phyloP scores from a whole-genome alignment of 805 yeast species.

The Barnettozyma populi region DNA sequence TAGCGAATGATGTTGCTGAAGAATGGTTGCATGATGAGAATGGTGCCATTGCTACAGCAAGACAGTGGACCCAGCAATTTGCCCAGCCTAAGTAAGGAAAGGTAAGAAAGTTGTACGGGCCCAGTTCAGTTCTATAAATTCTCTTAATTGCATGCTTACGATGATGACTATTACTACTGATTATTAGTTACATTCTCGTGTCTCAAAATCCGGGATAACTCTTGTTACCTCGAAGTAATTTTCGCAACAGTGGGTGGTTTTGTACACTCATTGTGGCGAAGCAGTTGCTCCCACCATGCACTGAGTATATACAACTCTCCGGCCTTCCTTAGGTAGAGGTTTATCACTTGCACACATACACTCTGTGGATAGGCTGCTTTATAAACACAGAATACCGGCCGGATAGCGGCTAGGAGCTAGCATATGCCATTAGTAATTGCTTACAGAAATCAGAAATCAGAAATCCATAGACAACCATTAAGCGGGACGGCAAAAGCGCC shows the following conservation, averaged over 20 bases:
- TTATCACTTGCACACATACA: too few relatives aligned
- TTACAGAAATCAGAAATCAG: too few relatives aligned
- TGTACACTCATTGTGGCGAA: too few relatives aligned
- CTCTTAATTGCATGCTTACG: neutral
- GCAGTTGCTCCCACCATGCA: too few relatives aligned
- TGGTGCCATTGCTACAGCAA: conserved; percentile 75
- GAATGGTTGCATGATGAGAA: conserved; percentile 88
- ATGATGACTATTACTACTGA: neutral
- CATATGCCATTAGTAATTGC: neutral
- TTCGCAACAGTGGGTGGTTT: neutral
- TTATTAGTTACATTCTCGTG: too few relatives aligned
- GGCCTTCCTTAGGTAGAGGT: too few relatives aligned
- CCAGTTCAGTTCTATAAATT: neutral
- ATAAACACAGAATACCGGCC: too few relatives aligned
- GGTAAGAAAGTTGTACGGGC: neutral
- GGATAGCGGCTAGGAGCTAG: too few relatives aligned
- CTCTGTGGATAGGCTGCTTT: too few relatives aligned
- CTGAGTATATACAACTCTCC: too few relatives aligned
- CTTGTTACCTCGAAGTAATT: neutral
- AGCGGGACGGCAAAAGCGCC: neutral
- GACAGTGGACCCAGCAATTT: conserved; percentile 36
- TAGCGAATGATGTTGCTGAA: conserved; percentile 96
- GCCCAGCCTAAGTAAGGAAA: conserved; percentile 18
- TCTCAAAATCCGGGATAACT: too few relatives aligned
- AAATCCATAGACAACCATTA: neutral